Evolutionary conservation across 192 early-diverging fungal genomes (phyloP), one percentile per base, ranked within the genome.

Genomic region (Chytriomyces confervae): DNA sequence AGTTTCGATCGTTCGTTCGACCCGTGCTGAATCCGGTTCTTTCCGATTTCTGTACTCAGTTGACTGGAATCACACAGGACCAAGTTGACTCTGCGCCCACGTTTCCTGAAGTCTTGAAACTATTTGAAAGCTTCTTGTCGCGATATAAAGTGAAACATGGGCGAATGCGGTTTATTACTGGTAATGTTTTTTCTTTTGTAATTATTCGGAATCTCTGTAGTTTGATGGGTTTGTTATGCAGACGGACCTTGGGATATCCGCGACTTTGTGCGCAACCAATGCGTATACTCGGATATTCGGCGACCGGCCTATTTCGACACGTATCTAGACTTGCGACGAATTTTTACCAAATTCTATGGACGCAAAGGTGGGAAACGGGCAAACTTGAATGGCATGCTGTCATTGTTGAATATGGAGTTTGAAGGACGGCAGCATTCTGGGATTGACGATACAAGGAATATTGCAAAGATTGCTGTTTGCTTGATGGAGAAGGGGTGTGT

Each of bases 211-310:
- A 24, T 11, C 24, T 24, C 1, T 65, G 10, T 36, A 65, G 24
- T 20, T 57, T 57, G 20, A n/a, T 13, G 53, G 20, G 16, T 20
- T 57, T 57, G 13, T n/a, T 20, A 0, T 57, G 20, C 53, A 49
- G 84, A 88, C 81, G 93, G 93, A 3, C 93, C 93, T 0, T 95
- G 91, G 85, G 95, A 96, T 76, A 88, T 96, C 57, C 87, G 92
- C 7, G 92, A 95, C 63, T 96, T 96, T 80, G 84, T 96, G n/a
- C 78, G 82, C 23, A 93, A 94, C 75, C 92, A 96, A 81, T 93
- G 92, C 69, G 53, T 67, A 0, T 78, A 85, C 46, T 89, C 87
- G 5, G 20, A 79, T n/a, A 61, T 86, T 45, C 29, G 44, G 44
- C 77, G 86, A 27, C 94, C 94, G 2, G 47, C 69, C 0, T 95